A percentile compares a stretch with the other conserved stretches of the same genome.
phyloP scores from a whole-genome alignment of 2,329 filamentous ascomycete genomes.

The Cladosporium austrohemisphaericum region DNA sequence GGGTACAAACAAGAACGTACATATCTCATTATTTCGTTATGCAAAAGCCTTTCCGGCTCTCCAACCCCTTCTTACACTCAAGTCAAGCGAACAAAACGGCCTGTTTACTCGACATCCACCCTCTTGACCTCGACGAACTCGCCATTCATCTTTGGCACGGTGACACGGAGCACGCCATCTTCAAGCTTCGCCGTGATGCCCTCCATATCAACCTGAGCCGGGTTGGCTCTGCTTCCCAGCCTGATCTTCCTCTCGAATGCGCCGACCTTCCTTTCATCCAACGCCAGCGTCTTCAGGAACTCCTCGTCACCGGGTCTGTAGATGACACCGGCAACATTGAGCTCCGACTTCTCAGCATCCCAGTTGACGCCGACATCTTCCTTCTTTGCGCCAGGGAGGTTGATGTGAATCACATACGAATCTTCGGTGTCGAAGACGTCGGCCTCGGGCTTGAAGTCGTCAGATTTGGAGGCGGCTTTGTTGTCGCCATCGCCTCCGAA shows the following conservation, averaged over 20 bases:
- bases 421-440: conserved; percentile 70
- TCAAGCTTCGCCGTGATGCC: conserved; percentile 72
- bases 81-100: no score
- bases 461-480: conserved; percentile 40
- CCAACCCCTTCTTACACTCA: no score
- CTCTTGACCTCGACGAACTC: conserved; percentile 56
- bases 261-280: conserved; percentile 67
- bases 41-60: no score
- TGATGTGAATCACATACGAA: conserved; percentile 66
- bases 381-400: conserved; percentile 74
- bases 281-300: conserved; percentile 60
- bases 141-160: conserved; percentile 68
- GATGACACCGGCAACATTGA: conserved; percentile 69
- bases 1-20: no score
- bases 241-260: conserved; percentile 68
- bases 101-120: conserved; percentile 47
- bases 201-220: conserved; percentile 62
- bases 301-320: conserved; percentile 69
- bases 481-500: conserved; percentile 30
- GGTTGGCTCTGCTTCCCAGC: conserved; percentile 53
- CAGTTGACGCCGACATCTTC: conserved; percentile 74
- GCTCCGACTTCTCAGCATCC: conserved; percentile 62
- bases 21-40: no score
- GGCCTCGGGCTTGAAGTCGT: conserved; percentile 59
- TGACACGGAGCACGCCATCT: conserved; percentile 72